Conservation (phyloP, 2,329 filamentous ascomycete species). For the Calonectria pteridis region DNA sequence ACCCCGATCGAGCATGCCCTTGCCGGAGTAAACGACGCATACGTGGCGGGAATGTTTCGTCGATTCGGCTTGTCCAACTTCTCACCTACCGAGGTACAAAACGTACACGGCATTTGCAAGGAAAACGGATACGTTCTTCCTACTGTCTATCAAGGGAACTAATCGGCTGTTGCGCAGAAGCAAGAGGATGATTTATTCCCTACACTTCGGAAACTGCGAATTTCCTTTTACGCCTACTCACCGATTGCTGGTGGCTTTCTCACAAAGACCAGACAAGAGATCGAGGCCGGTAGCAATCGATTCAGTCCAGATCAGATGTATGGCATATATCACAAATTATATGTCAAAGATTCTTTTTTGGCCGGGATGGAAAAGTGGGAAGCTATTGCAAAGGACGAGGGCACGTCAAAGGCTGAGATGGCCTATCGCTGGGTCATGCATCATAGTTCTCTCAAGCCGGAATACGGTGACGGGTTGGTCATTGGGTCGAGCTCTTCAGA, state of each 20-base stretch:
- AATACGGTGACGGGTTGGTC: background rate
- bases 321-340: background rate
- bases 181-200: background rate
- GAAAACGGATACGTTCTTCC: background rate
- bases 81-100: background rate
- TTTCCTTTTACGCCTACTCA: conserved; percentile 65
- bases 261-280: background rate
- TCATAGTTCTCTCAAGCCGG: background rate
- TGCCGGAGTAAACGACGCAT: background rate
- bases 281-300: background rate
- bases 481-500: background rate
- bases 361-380: background rate
- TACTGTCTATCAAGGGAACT: background rate
- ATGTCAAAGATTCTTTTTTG: background rate
- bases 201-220: conserved; percentile 46
- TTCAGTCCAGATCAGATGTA: background rate
- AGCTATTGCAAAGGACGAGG: background rate
- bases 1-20: background rate
- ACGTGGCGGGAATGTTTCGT: background rate
- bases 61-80: background rate
- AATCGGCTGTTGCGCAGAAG: background rate
- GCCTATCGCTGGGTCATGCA: background rate
- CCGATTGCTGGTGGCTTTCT: background rate
- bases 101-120: background rate
- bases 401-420: background rate